A percentile compares a stretch with the other conserved stretches of the same genome.
phyloP scores from a whole-genome alignment of 129 eudicot genomes.

The Chrysanthemum makinoi region DNA sequence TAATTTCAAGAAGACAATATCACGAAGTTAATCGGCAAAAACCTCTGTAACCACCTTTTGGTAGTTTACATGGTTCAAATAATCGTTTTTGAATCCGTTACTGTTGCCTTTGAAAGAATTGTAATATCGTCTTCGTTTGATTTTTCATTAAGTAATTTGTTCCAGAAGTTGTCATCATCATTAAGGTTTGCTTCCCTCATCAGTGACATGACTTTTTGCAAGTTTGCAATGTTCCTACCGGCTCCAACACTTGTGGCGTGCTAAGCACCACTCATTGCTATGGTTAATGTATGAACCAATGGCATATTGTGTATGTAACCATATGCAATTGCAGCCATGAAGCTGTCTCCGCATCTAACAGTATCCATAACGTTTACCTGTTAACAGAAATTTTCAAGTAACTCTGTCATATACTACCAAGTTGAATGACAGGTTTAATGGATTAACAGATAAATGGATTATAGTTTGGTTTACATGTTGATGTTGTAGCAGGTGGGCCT shows the following conservation, averaged over 20 bases:
- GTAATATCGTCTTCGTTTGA: slow-evolving; percentile 39
- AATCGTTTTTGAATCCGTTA: slow-evolving; percentile 38
- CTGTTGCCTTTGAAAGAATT: slow-evolving; percentile 45
- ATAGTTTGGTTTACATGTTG: no score
- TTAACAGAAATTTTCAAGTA: no score
- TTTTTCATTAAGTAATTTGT: slow-evolving; percentile 38
- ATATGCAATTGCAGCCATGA: slow-evolving; percentile 86
- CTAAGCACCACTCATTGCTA: slow-evolving; percentile 99
- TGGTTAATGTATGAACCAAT: slow-evolving; percentile 54
- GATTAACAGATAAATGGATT: no score
- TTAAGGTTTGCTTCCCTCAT: slow-evolving; percentile 54
- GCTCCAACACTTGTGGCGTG: slow-evolving; percentile 99
- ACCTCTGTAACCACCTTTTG: slow-evolving; percentile 64
- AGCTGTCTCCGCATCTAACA: slow-evolving; percentile 99
- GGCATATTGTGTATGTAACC: slow-evolving; percentile 83
- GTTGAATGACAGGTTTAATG: no score
- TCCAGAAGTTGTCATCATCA: slow-evolving; percentile 66
- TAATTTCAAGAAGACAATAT: slow-evolving; percentile 36
- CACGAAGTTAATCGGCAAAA: slow-evolving; percentile 40
- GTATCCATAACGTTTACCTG: slow-evolving; percentile 94
- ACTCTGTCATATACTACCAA: no score
- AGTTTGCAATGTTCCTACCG: slow-evolving; percentile 82
- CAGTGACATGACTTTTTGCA: slow-evolving; percentile 49
- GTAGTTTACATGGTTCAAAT: slow-evolving; percentile 36
- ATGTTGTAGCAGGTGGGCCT: no score